Evolutionary conservation across 163 green algal species (phyloP), one percentile per base, ranked within the genome.

Genomic region (Chlamydomonas reinhardtii): DNA sequence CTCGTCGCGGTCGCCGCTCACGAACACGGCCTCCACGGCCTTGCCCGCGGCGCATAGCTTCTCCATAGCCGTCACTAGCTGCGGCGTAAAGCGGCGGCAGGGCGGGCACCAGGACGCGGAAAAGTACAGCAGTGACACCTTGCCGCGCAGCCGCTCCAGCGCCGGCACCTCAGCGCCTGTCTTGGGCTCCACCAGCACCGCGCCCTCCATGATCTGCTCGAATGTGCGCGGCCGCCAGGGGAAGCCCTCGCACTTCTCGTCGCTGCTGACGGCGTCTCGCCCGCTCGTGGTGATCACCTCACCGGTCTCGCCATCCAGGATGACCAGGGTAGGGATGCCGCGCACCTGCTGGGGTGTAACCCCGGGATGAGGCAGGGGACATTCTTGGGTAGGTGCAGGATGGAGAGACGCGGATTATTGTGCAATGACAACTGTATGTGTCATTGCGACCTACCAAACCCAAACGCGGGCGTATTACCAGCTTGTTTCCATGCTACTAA

Each of bases 81-180:
- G 20, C 6, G 93, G 94, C 4, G 94, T 96, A 81, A 96, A 96
- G 20, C 69, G 64, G 11, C 90, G 88, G 91, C 94, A 96, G 19
- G 94, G 94, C 11, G 91, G 66, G 66, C 77, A 83, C 86, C 83
- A 91, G 66, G 62, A 74, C 56, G 85, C 85, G 31, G 70, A 83
- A 48, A 90, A 90, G 76, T 90, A 90, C 0, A 90, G 62, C 73
- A 89, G 74, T 32, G 74, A 80, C 5, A 68, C 35, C 64, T 89
- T 89, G 64, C 83, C 83, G 9, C 4, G 9, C 17, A 68, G 48
- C 32, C 32, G 66, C 31, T 74, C 77, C 77, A 85, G 65, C n/a
- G 74, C 74, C 27, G 83, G 43, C 43, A 52, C 35, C 16, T 56
- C 22, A 9, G 29, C 22, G 70, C 31, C 34, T 22, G 76, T 56